Evolutionary conservation across 768 basidiomycete genomes (phyloP).

Genomic region (Clavaria fumosa): DNA sequence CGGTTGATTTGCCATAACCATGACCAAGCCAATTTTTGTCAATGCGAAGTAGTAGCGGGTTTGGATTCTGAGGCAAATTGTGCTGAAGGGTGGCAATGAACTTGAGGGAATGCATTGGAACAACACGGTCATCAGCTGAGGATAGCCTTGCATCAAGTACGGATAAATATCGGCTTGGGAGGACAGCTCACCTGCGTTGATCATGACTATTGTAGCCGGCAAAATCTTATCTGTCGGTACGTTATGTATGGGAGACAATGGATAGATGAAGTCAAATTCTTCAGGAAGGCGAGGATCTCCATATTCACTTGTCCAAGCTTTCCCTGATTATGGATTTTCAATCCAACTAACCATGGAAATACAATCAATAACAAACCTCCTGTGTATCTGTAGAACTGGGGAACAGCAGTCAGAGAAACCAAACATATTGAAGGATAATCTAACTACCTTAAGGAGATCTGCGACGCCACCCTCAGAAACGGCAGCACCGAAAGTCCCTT

Average conservation of each 20-base stretch:
- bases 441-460: conserved; percentile 55
- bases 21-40: conserved; percentile 74
- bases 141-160: neutral
- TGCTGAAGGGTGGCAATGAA: conserved; percentile 66
- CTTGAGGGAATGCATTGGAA: conserved; percentile 78
- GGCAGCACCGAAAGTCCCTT: conserved; percentile 61
- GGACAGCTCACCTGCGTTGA: conserved; percentile 56
- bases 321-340: too few relatives aligned
- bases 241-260: conserved; percentile 70
- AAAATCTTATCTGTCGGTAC: conserved; percentile 42
- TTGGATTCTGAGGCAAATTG: conserved; percentile 41
- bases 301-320: conserved; percentile 68
- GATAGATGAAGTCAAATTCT: conserved; percentile 76
- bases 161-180: neutral
- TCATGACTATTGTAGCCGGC: conserved; percentile 61
- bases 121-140: conserved; percentile 74
- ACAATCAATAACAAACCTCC: conserved; percentile 6
- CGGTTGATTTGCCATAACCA: conserved; percentile 66
- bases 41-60: conserved; percentile 62
- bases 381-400: too few relatives aligned
- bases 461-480: conserved; percentile 73
- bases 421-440: conserved; percentile 2
- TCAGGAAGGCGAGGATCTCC: conserved; percentile 59
- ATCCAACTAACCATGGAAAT: conserved; percentile 3
- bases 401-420: conserved; percentile 2